Percentiles rank a stretch among this genome's conserved stretches.
phyloP scores from a whole-genome alignment of 1,139 yeast genomes.

The Ogataea hybrid region DNA sequence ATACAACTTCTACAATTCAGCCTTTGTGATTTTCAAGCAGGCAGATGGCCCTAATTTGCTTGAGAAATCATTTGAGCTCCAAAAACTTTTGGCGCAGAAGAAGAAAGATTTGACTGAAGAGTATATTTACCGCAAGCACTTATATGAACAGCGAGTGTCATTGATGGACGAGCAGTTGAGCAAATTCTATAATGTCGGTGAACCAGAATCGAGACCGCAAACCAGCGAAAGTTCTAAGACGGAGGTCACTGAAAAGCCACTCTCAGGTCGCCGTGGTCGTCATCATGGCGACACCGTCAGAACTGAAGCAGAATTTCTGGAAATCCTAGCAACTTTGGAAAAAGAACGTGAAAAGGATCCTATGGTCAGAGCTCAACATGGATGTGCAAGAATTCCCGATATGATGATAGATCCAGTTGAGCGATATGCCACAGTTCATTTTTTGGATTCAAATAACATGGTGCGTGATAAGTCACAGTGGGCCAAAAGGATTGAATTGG shows the following conservation, averaged over 20 bases:
- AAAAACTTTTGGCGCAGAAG: conserved; percentile 34
- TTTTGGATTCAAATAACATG: conserved; percentile 68
- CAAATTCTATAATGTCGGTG: conserved; percentile 46
- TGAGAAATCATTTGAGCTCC: conserved; percentile 33
- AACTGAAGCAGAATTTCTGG: conserved; percentile 86
- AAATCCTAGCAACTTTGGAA: conserved; percentile 67
- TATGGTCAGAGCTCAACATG: conserved; percentile 68
- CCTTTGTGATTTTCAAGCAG: conserved; percentile 42
- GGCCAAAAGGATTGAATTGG: conserved; percentile 63
- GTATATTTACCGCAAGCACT: conserved; percentile 40
- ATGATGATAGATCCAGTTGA: conserved; percentile 68
- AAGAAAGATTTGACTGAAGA: conserved; percentile 45
- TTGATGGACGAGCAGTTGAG: conserved; percentile 58
- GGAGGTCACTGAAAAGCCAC: conserved; percentile 16
- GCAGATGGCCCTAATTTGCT: conserved; percentile 39
- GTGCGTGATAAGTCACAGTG: conserved; percentile 63
- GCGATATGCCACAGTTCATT: conserved; percentile 31
- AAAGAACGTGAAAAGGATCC: conserved; percentile 84
- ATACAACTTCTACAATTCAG: conserved; percentile 50
- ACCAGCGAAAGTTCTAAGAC: conserved; percentile 20
- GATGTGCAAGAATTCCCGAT: conserved; percentile 82
- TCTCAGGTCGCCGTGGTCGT: conserved; percentile 46
- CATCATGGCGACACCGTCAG: conserved; percentile 81
- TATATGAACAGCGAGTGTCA: conserved; percentile 48
- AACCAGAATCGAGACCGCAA: conserved; percentile 21